Conservation (phyloP, 73 alveolate genomes). For the Blepharisma stoltei region DNA sequence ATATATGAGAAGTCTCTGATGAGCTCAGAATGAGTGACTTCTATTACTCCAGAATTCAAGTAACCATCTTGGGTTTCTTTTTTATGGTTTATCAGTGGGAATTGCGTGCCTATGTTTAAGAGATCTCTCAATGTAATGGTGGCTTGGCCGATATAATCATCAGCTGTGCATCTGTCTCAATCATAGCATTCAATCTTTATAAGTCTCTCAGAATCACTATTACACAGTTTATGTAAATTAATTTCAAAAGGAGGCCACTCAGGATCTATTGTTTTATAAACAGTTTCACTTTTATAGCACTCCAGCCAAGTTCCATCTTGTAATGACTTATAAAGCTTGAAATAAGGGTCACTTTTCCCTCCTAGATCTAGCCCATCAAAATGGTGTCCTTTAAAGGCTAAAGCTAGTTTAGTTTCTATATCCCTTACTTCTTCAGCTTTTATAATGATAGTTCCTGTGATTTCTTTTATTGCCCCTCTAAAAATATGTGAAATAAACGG, state of each 20-base stretch:
- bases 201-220: conserved; percentile 60
- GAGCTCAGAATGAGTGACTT: conserved; percentile 20
- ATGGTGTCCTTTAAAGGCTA: neutral
- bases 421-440: conserved; percentile 26
- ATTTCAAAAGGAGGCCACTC: conserved; percentile 55
- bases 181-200: conserved; percentile 66
- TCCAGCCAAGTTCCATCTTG: neutral
- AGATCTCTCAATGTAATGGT: too few relatives aligned
- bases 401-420: neutral
- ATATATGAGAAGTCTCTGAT: conserved; percentile 41
- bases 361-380: neutral
- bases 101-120: too few relatives aligned
- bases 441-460: conserved; percentile 4
- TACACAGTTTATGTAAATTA: conserved; percentile 57
- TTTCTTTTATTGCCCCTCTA: neutral
- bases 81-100: too few relatives aligned
- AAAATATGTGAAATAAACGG: neutral
- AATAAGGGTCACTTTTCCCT: conserved; percentile 32
- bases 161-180: conserved; percentile 33
- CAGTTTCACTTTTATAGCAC: conserved; percentile 34
- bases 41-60: conserved; percentile 33
- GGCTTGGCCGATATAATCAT: conserved; percentile 46
- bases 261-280: conserved; percentile 25
- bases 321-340: neutral
- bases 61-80: too few relatives aligned